Conservation (phyloP, 768 basidiomycete genomes). For the Lentinula lateritia region DNA sequence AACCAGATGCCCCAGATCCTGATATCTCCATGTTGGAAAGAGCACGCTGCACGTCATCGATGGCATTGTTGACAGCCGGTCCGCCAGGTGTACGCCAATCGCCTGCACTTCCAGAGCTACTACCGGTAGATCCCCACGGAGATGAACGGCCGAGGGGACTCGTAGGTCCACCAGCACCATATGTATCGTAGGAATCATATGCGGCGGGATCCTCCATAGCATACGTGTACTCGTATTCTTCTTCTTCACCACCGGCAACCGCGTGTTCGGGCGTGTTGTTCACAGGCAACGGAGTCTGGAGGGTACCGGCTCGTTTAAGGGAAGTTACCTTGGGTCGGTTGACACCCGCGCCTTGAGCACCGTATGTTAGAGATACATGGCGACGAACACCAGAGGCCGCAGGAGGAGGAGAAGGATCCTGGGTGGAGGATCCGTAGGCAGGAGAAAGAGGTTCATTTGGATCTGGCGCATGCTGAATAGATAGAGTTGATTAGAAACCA, state of each 20-base stretch:
- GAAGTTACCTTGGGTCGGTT: constrained; percentile 40
- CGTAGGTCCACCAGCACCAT: constrained; percentile 31
- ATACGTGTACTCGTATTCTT: constrained; percentile 52
- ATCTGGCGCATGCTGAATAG: neutral
- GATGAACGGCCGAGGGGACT: constrained; percentile 60
- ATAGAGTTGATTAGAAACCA: neutral
- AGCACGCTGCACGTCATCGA: constrained; percentile 77
- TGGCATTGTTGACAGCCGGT: constrained; percentile 22
- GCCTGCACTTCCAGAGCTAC: constrained; percentile 21
- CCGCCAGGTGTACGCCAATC: constrained; percentile 54
- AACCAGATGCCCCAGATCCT: constrained; percentile 19
- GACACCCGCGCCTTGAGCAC: constrained; percentile 47
- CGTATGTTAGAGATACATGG: constrained; percentile 76
- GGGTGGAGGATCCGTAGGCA: constrained; percentile 37
- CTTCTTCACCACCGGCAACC: constrained; percentile 29
- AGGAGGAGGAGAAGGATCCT: constrained; percentile 66
- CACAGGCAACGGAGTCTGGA: constrained; percentile 48
- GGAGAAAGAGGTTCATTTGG: constrained; percentile 37
- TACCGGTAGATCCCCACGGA: constrained; percentile 52
- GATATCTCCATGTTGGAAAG: constrained; percentile 63
- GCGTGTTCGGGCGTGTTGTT: constrained; percentile 29
- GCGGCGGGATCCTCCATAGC: constrained; percentile 41
- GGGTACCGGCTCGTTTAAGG: constrained; percentile 73
- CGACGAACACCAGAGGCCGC: constrained; percentile 68
- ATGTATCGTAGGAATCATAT: constrained; percentile 58